Base-by-base conservation (phyloP, 2,329 filamentous ascomycete genomes). In the Xylariales sp. region DNA sequence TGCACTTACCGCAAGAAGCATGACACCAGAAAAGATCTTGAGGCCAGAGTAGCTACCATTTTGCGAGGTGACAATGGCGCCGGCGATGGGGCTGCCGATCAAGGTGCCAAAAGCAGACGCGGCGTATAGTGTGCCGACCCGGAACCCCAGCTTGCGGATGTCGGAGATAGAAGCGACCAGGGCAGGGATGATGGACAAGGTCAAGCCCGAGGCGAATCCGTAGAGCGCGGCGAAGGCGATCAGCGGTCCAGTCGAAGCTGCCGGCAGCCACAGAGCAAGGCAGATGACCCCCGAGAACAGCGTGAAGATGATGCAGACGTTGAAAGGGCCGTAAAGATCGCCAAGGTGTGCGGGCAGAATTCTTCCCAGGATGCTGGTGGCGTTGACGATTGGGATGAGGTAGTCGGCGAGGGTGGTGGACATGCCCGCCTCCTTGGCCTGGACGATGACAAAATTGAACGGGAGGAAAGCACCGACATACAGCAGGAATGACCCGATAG, bases 1-100 rank as follows among this genome's bases (percentile, higher is more conserved):
- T 25, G 8, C n/a, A n/a, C 23, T 25, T 25, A 25, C 23, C 23
- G 23, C n/a, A n/a, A 46, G 29, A 50, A 66, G 61, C 3, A 72
- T 60, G 11, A 76, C 58, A 2, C 83, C 83, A 32, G 73, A 73
- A 52, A 85, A 88, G 3, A 86, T 62, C 60, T 85, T 78, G 44
- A 86, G 49, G 3, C 76, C 75, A n/a, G 74, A 60, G 45, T 74
- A 85, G 6, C 57, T 56, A 3, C 78, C 81, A 29, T 71, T 43
- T 47, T 74, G 67, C 4, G 60, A 58, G 12, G 55, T 53, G 6
- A 83, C 64, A 17, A 76, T 53, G 5, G 67, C 69, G 3, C 74
- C 74, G 1, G 66, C 75, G 46, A 80, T 78, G 0, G 76, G 76
- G 36, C 62, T 73, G 2, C 76, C 72, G 3, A 72, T 69, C 33